Base-by-base conservation (phyloP, 179 eudicot genomes). In the Drosera spatulata region DNA sequence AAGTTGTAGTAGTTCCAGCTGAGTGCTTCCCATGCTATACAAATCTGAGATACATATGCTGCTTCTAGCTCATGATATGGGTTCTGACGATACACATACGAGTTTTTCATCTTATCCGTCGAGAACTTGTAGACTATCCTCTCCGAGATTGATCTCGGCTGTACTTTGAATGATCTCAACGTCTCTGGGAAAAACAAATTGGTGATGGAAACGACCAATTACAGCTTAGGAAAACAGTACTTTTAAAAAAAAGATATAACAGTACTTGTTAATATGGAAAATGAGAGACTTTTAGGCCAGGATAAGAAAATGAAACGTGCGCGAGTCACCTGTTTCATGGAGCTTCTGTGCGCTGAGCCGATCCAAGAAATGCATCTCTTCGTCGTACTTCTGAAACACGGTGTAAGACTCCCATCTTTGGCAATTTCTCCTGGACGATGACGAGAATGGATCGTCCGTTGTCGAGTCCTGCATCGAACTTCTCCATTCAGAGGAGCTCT, bases 351-450 rank as follows among this genome's bases (percentile, higher is more conserved):
- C 89, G 64, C 87, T 88, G 50, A 93, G 82, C 71, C 82, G 63
- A 56, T 86, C 95, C 4, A 93, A 67, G 66, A 80, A 84, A 49
- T 78, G 66, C 96, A 88, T 93, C 61, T 93, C 98, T 66, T 91
- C 98, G 52, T 91, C 98, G 63, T 91, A 91, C 64, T 91, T 91
- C 39, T 91, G 94, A 65, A 83, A 91, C 3, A 91, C 83, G 33
- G 95, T 80, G 71, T 85, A 91, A 3, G 96, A 88, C 70, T 93
- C 99, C 99, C 99, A 93, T 56, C 88, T 88, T 2, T 90, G 95
- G 55, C 96, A 88, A 61, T 95, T 93, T 57, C 98, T 70, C 0
- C 96, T 68, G 0, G 99, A 88, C 0, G 99, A 93, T 1, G 89
- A 84, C 4, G 95, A 88, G 62, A 84, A 88, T 3, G 91, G 96